A percentile compares a stretch with the other conserved stretches of the same genome.
These are phyloP conservation scores for Diaporthe sp. DNA, from an alignment of 2,329 filamentous ascomycete species.

Conservation along the genomic window DNA sequence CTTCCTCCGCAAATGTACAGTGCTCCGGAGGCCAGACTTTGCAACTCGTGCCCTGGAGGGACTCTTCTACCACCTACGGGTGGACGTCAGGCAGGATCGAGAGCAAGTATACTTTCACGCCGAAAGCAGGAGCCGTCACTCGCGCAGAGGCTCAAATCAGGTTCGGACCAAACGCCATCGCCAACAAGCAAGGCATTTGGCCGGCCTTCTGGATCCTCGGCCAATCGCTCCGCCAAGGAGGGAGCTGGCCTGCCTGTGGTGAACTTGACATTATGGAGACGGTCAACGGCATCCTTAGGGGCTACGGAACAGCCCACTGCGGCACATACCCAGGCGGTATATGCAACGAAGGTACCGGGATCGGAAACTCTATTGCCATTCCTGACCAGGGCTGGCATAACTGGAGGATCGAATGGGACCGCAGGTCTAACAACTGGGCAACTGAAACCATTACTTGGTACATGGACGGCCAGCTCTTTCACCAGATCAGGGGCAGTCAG, in stretches of 20 bases:
- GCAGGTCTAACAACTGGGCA: conserved; percentile 54
- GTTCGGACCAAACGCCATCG: conserved; percentile 51
- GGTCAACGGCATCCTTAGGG: conserved; percentile 56
- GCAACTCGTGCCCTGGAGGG: conserved; percentile 59
- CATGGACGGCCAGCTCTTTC: conserved; percentile 56
- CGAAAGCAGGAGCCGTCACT: conserved; percentile 51
- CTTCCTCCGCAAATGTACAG: conserved; percentile 57
- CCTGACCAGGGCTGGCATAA: conserved; percentile 59
- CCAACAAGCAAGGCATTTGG: conserved; percentile 61
- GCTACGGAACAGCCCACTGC: conserved; percentile 61
- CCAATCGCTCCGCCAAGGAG: conserved; percentile 56
- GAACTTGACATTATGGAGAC: conserved; percentile 64
- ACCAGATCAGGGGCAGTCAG: conserved; percentile 53
- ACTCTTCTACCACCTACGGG: conserved; percentile 43
- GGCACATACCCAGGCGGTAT: conserved; percentile 52
- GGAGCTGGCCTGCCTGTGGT: conserved; percentile 59
- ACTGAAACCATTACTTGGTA: conserved; percentile 61
- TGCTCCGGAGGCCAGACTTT: conserved; percentile 61
- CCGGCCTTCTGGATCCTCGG: conserved; percentile 65
- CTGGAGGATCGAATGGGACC: conserved; percentile 60
- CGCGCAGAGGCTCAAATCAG: conserved; percentile 57
- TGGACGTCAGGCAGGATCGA: conserved; percentile 65
- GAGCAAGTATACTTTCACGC: conserved; percentile 57
- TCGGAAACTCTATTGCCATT: conserved; percentile 49
- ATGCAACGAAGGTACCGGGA: conserved; percentile 59